These are phyloP conservation scores for Peniophora sp. DNA, from an alignment of 1,284 basidiomycete species.

Conservation along the genomic window DNA sequence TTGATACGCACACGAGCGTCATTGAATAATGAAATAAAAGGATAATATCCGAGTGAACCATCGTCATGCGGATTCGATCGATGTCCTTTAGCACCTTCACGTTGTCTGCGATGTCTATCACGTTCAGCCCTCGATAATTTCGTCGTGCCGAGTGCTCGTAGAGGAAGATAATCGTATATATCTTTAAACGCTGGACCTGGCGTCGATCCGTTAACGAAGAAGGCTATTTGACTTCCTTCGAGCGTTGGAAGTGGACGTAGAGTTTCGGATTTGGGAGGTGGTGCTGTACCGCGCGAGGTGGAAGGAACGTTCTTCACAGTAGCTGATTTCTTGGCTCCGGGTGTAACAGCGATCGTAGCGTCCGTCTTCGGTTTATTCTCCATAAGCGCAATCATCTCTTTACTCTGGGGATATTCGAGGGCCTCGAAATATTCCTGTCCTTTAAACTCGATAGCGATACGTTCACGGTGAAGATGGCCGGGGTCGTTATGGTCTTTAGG, in stretches of 20 bases:
- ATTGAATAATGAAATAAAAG: constrained; percentile 90
- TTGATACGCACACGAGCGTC: constrained; percentile 82
- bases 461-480: constrained; percentile 73
- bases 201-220: constrained; percentile 88
- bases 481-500: constrained; percentile 61
- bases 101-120: constrained; percentile 31
- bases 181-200: constrained; percentile 86
- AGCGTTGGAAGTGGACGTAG: constrained; percentile 70
- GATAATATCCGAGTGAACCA: constrained; percentile 93
- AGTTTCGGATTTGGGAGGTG: constrained; percentile 25
- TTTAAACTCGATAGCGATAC: constrained; percentile 91
- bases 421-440: constrained; percentile 97
- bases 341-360: constrained; percentile 32
- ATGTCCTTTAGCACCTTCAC: constrained; percentile 67
- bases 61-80: constrained; percentile 87
- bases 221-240: constrained; percentile 71
- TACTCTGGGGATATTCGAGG: constrained; percentile 84
- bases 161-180: constrained; percentile 85
- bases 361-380: constrained; percentile 38
- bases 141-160: constrained; percentile 54
- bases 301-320: constrained; percentile 57
- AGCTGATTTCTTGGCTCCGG: constrained; percentile 54
- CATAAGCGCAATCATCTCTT: constrained; percentile 89
- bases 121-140: constrained; percentile 30
- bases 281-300: constrained; percentile 16